A percentile compares a stretch with the other conserved stretches of the same genome.
These are phyloP conservation scores for Taphrina flavorubra DNA, from an alignment of 1,139 yeast species.

Conservation along the genomic window DNA sequence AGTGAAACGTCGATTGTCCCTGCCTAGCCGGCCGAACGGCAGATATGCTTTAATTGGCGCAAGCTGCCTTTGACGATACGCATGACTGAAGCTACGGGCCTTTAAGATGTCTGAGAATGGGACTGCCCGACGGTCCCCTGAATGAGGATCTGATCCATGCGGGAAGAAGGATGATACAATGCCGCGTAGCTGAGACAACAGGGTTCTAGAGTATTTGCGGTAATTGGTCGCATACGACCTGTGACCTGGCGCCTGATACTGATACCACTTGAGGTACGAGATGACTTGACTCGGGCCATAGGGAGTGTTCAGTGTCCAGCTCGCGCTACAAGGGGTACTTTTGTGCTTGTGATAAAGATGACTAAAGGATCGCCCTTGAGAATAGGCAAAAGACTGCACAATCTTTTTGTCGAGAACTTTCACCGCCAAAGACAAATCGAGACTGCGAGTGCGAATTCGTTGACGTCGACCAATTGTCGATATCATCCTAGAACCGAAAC, in stretches of 20 bases:
- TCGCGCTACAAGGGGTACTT: background rate
- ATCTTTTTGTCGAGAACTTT: background rate
- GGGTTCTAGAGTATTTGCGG: slow-evolving; percentile 7
- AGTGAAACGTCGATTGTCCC: background rate
- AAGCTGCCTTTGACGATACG: slow-evolving; percentile 10
- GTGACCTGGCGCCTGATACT: background rate
- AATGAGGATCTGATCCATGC: background rate
- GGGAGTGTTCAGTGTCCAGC: background rate
- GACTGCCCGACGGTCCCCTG: background rate
- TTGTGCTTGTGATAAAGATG: slow-evolving; percentile 21
- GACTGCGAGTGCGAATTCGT: background rate
- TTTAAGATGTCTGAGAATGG: slow-evolving; percentile 1
- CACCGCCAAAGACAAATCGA: background rate
- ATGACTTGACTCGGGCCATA: background rate
- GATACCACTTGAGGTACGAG: background rate
- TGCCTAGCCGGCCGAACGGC: background rate
- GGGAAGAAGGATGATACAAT: background rate
- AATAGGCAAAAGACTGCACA: background rate
- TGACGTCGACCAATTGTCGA: slow-evolving; percentile 14
- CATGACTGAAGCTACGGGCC: slow-evolving; percentile 10
- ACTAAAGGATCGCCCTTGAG: slow-evolving; percentile 17
- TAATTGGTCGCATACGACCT: slow-evolving; percentile 21
- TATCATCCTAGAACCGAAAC: background rate
- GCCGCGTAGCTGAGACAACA: background rate
- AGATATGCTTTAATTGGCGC: slow-evolving; percentile 15